Evolutionary conservation across 108 stramenopile genomes (phyloP).

Genomic region (Nitzschia putrida): DNA sequence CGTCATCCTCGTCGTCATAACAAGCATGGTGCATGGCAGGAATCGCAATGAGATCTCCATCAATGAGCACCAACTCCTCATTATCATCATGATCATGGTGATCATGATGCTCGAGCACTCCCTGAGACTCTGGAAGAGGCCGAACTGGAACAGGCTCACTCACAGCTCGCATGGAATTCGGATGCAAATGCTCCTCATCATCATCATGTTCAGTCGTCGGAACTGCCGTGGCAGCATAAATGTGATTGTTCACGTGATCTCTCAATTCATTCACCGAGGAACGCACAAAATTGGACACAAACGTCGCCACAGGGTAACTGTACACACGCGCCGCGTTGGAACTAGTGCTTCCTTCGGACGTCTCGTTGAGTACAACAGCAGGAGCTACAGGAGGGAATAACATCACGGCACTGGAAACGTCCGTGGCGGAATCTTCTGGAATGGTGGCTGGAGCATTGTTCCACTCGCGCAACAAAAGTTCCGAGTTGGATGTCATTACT

Average conservation of each 20-base stretch:
- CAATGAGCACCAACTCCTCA: conserved; percentile 40
- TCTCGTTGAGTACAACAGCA: conserved; percentile 25
- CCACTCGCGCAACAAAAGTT: conserved; percentile 22
- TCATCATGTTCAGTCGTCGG: not conserved
- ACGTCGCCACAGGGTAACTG: conserved; percentile 53
- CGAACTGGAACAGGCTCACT: not conserved
- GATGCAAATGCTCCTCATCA: not conserved
- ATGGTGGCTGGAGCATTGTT: not conserved
- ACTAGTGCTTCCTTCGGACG: conserved; percentile 8
- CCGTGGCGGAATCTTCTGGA: not conserved
- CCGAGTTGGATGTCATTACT: conserved; percentile 8
- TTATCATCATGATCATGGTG: conserved; percentile 11
- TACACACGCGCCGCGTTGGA: conserved; percentile 3
- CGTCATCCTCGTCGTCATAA: conserved; percentile 8
- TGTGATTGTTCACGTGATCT: conserved; percentile 17
- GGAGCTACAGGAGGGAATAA: conserved; percentile 20
- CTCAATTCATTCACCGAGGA: conserved; percentile 30
- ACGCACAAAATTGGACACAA: conserved; percentile 55
- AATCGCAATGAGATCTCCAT: conserved; percentile 51
- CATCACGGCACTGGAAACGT: not conserved
- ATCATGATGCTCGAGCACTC: not conserved
- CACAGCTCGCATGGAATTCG: not conserved
- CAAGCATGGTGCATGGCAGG: conserved; percentile 19
- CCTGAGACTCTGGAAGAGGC: not conserved
- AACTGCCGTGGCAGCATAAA: conserved; percentile 7